A percentile compares a stretch with the other conserved stretches of the same genome.
phyloP scores from a whole-genome alignment of 148 eudicot genomes.

The Spergularia bocconei region DNA sequence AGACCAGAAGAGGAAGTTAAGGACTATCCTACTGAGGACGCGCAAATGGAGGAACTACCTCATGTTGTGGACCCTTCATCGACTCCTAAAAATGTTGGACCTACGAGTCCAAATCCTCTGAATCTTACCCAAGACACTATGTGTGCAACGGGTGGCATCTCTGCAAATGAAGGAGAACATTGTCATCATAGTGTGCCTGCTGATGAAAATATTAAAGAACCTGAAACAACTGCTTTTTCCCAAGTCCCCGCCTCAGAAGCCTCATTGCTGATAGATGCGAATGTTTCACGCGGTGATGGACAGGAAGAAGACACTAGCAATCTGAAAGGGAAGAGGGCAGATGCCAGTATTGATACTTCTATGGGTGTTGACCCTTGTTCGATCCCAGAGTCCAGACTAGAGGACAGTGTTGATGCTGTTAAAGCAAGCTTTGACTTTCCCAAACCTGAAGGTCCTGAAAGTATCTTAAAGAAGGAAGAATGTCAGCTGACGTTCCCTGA shows the following conservation, averaged over 20 bases:
- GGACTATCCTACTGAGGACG: slow-evolving; percentile 24
- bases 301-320: slow-evolving; percentile 19
- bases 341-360: slow-evolving; percentile 10
- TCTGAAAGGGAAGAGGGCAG: slow-evolving; percentile 26
- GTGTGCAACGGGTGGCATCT: slow-evolving; percentile 26
- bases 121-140: slow-evolving; percentile 21
- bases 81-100: slow-evolving; percentile 23
- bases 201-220: slow-evolving; percentile 28
- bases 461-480: slow-evolving; percentile 17
- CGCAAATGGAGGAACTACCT: slow-evolving; percentile 16
- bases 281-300: slow-evolving; percentile 10
- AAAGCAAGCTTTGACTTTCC: slow-evolving; percentile 19
- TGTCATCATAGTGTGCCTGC: slow-evolving; percentile 17
- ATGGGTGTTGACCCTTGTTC: slow-evolving; percentile 22
- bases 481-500: slow-evolving; percentile 24
- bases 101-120: slow-evolving; percentile 28
- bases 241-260: slow-evolving; percentile 23
- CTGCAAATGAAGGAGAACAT: slow-evolving; percentile 27
- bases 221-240: slow-evolving; percentile 22
- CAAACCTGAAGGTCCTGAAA: background rate
- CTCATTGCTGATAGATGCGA: slow-evolving; percentile 11
- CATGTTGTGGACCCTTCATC: slow-evolving; percentile 27
- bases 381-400: slow-evolving; percentile 21
- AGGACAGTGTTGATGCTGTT: slow-evolving; percentile 24
- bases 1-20: slow-evolving; percentile 27